phyloP scores from a whole-genome alignment of 1,284 basidiomycete species.

The Cutaneotrichosporon cutaneum region DNA sequence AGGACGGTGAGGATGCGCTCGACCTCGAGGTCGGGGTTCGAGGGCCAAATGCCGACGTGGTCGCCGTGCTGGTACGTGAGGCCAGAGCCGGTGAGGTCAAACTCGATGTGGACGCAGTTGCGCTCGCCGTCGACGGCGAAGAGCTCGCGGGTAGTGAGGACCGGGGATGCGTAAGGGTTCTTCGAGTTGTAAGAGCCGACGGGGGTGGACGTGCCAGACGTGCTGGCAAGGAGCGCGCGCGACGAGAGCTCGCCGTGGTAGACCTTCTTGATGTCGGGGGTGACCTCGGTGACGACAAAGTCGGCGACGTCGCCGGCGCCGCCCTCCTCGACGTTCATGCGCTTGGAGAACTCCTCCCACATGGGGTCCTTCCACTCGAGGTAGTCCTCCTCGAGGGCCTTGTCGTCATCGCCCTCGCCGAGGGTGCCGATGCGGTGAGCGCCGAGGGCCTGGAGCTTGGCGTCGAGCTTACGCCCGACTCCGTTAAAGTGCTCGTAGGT shows the following conservation, averaged over 20 bases:
- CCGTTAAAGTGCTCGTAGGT: slow-evolving; percentile 96
- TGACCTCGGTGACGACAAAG: slow-evolving; percentile 83
- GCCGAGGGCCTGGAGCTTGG: slow-evolving; percentile 72
- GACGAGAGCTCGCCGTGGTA: slow-evolving; percentile 89
- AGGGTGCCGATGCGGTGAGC: slow-evolving; percentile 82
- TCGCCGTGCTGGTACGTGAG: slow-evolving; percentile 99
- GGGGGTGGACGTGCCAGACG: slow-evolving; percentile 58
- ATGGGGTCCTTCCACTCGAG: slow-evolving; percentile 98
- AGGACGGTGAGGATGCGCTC: slow-evolving; percentile 82
- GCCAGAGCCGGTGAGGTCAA: slow-evolving; percentile 90
- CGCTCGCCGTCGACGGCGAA: slow-evolving; percentile 73
- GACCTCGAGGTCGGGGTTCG: slow-evolving; percentile 88
- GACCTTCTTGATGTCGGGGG: slow-evolving; percentile 76
- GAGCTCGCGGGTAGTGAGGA: slow-evolving; percentile 75
- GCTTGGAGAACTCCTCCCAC: slow-evolving; percentile 82
- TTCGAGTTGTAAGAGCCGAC: slow-evolving; percentile 68
- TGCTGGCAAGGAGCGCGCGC: slow-evolving; percentile 64
- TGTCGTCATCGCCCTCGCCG: slow-evolving; percentile 98
- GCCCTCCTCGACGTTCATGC: slow-evolving; percentile 89
- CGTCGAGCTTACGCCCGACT: slow-evolving; percentile 78
- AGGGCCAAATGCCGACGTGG: slow-evolving; percentile 96
- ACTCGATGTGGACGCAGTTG: slow-evolving; percentile 94
- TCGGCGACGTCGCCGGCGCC: slow-evolving; percentile 93
- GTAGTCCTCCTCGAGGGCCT: slow-evolving; percentile 99
- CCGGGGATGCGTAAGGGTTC: slow-evolving; percentile 90